A percentile compares a stretch with the other conserved stretches of the same genome.
Evolutionary conservation across 495 filamentous ascomycete genomes (phyloP).

Genomic region (Delitschia confertaspora): DNA sequence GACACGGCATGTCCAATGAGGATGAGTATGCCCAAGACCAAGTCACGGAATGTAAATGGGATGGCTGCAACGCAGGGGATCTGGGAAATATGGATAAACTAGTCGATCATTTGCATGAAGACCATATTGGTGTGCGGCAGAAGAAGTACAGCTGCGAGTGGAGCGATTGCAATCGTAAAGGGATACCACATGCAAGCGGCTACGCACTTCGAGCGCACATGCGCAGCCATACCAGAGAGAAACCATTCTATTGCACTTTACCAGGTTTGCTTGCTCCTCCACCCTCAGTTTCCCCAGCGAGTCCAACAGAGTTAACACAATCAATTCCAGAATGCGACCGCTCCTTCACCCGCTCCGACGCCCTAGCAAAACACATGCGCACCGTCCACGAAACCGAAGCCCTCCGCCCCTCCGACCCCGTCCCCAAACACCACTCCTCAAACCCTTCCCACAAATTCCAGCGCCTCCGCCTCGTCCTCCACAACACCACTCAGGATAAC

Average conservation of each 20-base stretch:
- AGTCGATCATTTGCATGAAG: slow-evolving; percentile 86
- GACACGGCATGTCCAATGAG: slow-evolving; percentile 61
- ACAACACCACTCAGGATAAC: slow-evolving; percentile 7
- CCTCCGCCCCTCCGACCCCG: slow-evolving; percentile 75
- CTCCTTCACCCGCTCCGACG: slow-evolving; percentile 93
- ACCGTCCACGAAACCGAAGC: slow-evolving; percentile 97
- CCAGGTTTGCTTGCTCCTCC: slow-evolving; percentile 55
- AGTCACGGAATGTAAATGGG: slow-evolving; percentile 82
- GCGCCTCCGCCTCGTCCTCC: slow-evolving; percentile 30
- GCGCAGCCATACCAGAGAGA: slow-evolving; percentile 94
- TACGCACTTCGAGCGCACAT: slow-evolving; percentile 96
- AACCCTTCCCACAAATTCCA: slow-evolving; percentile 33
- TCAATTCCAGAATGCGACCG: slow-evolving; percentile 79
- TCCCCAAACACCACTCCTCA: slow-evolving; percentile 64
- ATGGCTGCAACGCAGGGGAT: slow-evolving; percentile 71
- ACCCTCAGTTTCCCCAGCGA: background rate
- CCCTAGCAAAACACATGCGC: slow-evolving; percentile 95
- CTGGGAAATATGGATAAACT: slow-evolving; percentile 87
- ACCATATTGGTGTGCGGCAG: slow-evolving; percentile 76
- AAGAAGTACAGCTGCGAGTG: slow-evolving; percentile 93
- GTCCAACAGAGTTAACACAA: background rate
- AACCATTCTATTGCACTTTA: slow-evolving; percentile 91
- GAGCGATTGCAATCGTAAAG: slow-evolving; percentile 79
- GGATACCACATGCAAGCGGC: slow-evolving; percentile 82
- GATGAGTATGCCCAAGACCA: slow-evolving; percentile 63